These are phyloP conservation scores for Bassia scoparia DNA, from an alignment of 148 eudicot species.

Conservation along the genomic window DNA sequence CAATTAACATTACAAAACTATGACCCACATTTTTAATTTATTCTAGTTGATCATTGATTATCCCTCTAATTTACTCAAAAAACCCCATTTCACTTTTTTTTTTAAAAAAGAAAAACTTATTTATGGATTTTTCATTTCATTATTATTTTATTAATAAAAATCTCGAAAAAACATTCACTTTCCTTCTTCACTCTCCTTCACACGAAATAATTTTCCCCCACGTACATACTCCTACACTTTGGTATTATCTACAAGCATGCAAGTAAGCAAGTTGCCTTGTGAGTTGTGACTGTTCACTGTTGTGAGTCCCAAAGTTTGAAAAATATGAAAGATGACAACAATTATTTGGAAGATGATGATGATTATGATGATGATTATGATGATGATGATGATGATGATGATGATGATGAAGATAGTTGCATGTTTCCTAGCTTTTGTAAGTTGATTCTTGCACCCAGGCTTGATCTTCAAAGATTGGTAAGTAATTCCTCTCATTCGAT, in stretches of 20 bases:
- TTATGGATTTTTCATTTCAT: background rate
- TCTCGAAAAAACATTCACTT: slow-evolving; percentile 7
- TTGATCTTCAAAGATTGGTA: background rate
- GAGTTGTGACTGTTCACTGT: no score
- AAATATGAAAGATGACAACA: no score
- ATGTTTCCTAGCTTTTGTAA: background rate
- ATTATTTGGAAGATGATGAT: no score
- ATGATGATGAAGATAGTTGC: background rate
- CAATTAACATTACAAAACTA: background rate
- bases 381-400: background rate
- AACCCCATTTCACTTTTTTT: background rate
- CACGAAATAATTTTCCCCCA: background rate
- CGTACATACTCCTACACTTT: no score
- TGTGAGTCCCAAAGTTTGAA: no score
- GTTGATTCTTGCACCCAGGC: background rate
- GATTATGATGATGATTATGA: no score
- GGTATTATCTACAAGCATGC: no score
- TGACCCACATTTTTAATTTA: background rate
- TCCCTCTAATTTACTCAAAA: slow-evolving; percentile 15
- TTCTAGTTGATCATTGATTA: slow-evolving; percentile 3
- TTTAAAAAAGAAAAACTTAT: background rate
- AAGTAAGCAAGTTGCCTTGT: no score
- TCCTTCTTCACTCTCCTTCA: background rate
- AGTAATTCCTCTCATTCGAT: background rate
- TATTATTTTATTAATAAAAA: background rate